Base-by-base conservation (phyloP, 1,139 yeast species). In the Geotrichum cucujoidarum region DNA sequence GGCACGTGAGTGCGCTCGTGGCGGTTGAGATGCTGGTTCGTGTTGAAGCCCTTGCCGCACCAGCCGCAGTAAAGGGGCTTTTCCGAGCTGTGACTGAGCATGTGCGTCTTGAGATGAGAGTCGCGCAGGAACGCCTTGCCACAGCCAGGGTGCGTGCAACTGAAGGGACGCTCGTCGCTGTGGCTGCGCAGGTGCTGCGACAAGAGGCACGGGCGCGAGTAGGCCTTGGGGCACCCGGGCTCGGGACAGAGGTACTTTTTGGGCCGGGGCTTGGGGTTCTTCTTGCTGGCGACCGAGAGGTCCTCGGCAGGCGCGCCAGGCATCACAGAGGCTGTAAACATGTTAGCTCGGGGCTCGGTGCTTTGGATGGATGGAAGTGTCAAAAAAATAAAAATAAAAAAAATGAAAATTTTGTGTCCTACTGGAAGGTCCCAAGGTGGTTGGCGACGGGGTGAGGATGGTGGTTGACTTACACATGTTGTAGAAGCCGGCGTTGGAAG, bases 41-140 rank as follows among this genome's bases (percentile, higher is more conserved):
- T 77, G 53, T 82, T 83, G 50, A 87, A 84, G 1, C 96, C 95
- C 63, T 88, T 88, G 1, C 83, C 83, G 64, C 99, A 92, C 0
- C 74, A 67, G 0, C 80, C 67, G 60, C 99, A 92, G 48, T 74
- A 77, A 60, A 76, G 82, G 0, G 97, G 96, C 59, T 85, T 86
- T n/a, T 74, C 76, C 1, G 71, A 73, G 4, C 76, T 70, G 31
- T 68, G 70, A 13, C 88, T 78, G 24, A 84, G 65, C 54, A 73
- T 55, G 62, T 92, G 99, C 17, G 89, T 78, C 46, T 79, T 78
- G 40, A 92, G 68, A 67, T 92, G 97, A 13, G 88, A 79, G 56
- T 83, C 85, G 45, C 96, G 74, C 21, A 80, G 69, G 60, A 89
- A 92, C 0, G 83, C 68, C 55, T 78, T 79, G 1, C 69, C 72